These are phyloP conservation scores for Elasticomyces elasticus DNA, from an alignment of 495 filamentous ascomycete genomes.

Conservation along the genomic window DNA sequence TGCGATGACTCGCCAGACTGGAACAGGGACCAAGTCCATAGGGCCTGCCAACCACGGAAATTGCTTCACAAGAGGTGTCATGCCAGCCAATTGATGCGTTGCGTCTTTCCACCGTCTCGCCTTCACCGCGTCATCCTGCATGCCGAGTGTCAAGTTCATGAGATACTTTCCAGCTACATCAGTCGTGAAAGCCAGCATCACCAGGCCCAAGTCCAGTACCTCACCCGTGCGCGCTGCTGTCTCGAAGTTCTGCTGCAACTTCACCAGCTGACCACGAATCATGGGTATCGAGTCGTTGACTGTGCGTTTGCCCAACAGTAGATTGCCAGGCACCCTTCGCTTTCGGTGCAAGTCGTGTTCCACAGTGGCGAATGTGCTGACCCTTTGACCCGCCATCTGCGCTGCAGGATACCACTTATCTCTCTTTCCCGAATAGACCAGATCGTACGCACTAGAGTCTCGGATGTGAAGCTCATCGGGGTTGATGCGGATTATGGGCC, in stretches of 20 bases:
- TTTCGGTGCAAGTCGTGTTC: constrained; percentile 5
- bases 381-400: neutral
- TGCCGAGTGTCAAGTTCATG: neutral
- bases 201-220: neutral
- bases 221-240: neutral
- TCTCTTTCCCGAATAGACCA: constrained; percentile 14
- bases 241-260: neutral
- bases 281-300: neutral
- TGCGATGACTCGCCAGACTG: neutral
- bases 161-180: neutral
- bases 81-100: neutral
- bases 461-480: constrained; percentile 29
- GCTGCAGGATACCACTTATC: neutral
- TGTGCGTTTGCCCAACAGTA: neutral
- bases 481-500: constrained; percentile 29
- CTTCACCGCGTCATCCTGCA: neutral
- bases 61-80: neutral
- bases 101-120: neutral
- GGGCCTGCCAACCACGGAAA: neutral
- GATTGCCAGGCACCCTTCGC: neutral
- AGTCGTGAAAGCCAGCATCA: neutral
- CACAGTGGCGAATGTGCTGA: neutral
- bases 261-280: neutral
- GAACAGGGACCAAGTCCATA: neutral
- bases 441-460: constrained; percentile 21